Evolutionary conservation across 2,329 filamentous ascomycete species (phyloP).

Genomic region (Beauveria asiatica): DNA sequence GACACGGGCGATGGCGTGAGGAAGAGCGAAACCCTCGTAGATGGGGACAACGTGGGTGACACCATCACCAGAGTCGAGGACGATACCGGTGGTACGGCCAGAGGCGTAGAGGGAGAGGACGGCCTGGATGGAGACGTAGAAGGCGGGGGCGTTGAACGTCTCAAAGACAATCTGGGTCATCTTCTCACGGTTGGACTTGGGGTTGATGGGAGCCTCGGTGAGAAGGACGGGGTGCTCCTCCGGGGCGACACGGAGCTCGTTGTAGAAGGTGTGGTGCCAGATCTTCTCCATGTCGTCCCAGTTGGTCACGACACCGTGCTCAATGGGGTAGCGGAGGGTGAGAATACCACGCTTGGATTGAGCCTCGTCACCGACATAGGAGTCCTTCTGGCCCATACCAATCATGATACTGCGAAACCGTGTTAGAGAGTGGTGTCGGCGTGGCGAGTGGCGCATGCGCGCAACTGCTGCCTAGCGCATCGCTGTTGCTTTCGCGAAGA

Average conservation of each 20-base stretch:
- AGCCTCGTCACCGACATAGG: conserved; percentile 99
- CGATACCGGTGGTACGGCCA: conserved; percentile 99
- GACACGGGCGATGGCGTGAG: conserved; percentile 99
- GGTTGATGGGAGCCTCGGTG: conserved; percentile 99
- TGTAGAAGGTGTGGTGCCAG: conserved; percentile 99
- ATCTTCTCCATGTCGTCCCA: conserved; percentile 99
- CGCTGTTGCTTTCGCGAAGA: neutral
- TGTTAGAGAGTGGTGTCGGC: neutral
- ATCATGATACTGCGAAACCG: conserved; percentile 86
- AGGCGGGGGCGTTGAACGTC: conserved; percentile 99
- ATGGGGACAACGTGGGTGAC: conserved; percentile 99
- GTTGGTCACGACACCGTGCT: conserved; percentile 99
- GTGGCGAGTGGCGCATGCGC: conserved; percentile 10
- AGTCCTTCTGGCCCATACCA: conserved; percentile 99
- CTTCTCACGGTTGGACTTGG: conserved; percentile 99
- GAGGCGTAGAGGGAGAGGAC: conserved; percentile 98
- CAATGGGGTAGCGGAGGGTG: conserved; percentile 97
- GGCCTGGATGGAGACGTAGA: conserved; percentile 99
- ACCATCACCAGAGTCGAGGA: conserved; percentile 99
- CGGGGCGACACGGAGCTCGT: conserved; percentile 98
- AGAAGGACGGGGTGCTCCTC: conserved; percentile 99
- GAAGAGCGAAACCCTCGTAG: conserved; percentile 99
- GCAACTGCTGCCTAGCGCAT: neutral
- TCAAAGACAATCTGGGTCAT: conserved; percentile 99
- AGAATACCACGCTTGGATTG: conserved; percentile 99